Evolutionary conservation across 495 filamentous ascomycete genomes (phyloP).

Genomic region (Aspergillus sclerotiicarbonarius): DNA sequence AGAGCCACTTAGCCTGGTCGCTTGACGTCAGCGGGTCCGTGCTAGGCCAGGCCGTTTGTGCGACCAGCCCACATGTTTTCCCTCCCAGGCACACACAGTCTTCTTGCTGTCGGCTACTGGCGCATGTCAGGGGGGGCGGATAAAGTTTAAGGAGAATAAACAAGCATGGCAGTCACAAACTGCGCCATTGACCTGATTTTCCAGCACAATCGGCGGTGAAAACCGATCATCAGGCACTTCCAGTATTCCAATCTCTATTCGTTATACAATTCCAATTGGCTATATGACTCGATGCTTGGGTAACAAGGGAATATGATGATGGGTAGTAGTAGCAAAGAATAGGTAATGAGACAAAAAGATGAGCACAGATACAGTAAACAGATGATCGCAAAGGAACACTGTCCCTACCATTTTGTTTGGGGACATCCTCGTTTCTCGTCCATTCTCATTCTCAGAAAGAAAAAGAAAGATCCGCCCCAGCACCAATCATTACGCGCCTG

Average conservation of each 20-base stretch:
- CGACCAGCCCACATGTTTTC: neutral
- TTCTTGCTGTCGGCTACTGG: neutral
- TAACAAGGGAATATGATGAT: neutral
- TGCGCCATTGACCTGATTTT: neutral
- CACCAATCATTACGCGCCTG: neutral
- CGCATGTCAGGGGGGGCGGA: neutral
- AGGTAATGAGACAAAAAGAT: neutral
- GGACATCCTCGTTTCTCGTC: neutral
- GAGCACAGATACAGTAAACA: neutral
- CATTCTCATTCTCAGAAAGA: neutral
- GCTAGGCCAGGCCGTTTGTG: neutral
- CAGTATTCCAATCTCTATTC: neutral
- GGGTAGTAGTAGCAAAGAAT: neutral
- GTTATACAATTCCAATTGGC: neutral
- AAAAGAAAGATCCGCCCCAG: neutral
- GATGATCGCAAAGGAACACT: neutral
- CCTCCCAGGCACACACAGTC: neutral
- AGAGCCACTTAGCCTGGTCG: constrained; percentile 3
- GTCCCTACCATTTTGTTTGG: neutral
- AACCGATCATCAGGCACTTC: neutral
- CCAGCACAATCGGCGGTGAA: neutral
- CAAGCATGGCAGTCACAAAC: neutral
- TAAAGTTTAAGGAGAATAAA: neutral
- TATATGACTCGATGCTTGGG: neutral
- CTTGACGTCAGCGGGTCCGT: constrained; percentile 12